A percentile compares a stretch with the other conserved stretches of the same genome.
phyloP scores from a whole-genome alignment of 257 asterid genomes.

The Ophiorrhiza pumila region DNA sequence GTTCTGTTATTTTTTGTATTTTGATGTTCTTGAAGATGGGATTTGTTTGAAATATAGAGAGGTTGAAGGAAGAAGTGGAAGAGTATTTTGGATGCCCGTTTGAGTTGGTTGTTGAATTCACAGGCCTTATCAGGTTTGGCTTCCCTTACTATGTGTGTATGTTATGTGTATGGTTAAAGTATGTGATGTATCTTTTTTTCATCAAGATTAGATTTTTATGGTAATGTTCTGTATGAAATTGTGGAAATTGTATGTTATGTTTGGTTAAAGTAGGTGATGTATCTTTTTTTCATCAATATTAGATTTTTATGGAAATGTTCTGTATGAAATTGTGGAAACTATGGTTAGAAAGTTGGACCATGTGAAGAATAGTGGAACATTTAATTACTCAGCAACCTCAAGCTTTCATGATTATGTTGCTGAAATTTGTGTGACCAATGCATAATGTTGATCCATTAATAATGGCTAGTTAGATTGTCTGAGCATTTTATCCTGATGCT shows the following conservation, averaged over 20 bases:
- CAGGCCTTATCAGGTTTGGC: conserved; percentile 76
- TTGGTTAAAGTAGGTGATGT: no score
- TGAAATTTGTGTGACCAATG: background rate
- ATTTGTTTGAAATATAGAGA: conserved; percentile 42
- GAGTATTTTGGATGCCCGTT: conserved; percentile 72
- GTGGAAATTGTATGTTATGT: background rate
- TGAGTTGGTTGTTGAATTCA: conserved; percentile 84
- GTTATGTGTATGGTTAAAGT: background rate
- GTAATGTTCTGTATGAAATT: background rate
- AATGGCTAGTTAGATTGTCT: background rate
- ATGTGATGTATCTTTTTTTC: background rate
- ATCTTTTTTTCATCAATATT: background rate
- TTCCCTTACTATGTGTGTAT: background rate
- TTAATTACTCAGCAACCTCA: background rate
- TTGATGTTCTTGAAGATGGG: background rate
- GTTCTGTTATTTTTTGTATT: conserved; percentile 8
- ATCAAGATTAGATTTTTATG: background rate
- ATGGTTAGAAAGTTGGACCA: background rate
- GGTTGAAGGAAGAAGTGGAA: conserved; percentile 76
- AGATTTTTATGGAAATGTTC: background rate
- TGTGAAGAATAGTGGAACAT: no score
- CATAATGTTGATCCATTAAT: background rate
- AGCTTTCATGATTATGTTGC: background rate
- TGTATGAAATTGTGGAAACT: background rate
- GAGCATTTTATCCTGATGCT: background rate